Evolutionary conservation across 768 basidiomycete species (phyloP).

Genomic region (Coprinellus micaceus): DNA sequence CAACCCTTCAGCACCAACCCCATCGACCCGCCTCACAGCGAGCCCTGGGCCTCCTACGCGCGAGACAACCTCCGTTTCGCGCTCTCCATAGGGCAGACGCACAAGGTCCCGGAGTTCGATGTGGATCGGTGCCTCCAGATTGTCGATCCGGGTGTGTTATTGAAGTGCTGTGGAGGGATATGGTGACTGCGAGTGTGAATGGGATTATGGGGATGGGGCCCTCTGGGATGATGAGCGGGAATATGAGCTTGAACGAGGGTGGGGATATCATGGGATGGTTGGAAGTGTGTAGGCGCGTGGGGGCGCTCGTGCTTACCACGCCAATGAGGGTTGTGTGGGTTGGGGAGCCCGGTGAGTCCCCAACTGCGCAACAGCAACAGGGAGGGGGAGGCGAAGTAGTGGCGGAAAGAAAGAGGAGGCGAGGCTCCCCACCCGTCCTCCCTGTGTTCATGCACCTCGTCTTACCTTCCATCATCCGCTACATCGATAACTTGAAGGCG

Average conservation of each 20-base stretch:
- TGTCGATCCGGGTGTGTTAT: constrained; percentile 56
- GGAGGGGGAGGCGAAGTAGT: background rate
- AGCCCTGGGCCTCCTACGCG: constrained; percentile 4
- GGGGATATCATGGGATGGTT: constrained; percentile 57
- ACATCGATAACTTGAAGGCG: constrained; percentile 52
- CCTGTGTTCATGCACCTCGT: constrained; percentile 70
- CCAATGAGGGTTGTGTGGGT: constrained; percentile 38
- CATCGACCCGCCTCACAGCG: too few species aligned
- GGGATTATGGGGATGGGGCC: too few species aligned
- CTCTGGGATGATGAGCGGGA: too few species aligned
- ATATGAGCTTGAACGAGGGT: too few species aligned
- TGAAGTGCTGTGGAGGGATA: constrained; percentile 69
- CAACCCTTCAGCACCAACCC: too few species aligned
- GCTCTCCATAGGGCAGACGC: constrained; percentile 52
- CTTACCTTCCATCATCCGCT: constrained; percentile 56
- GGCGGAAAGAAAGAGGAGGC: constrained; percentile 20
- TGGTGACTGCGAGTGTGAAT: constrained; percentile 35
- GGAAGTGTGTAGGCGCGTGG: constrained; percentile 61
- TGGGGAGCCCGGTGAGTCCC: background rate
- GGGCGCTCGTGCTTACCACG: constrained; percentile 63
- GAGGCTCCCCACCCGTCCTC: constrained; percentile 53
- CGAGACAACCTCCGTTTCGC: constrained; percentile 42
- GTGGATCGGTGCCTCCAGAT: constrained; percentile 62
- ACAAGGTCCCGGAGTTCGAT: constrained; percentile 63
- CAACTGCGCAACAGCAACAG: background rate